Conservation (phyloP, 2,329 filamentous ascomycete species). For the Aspergillus sp. region DNA sequence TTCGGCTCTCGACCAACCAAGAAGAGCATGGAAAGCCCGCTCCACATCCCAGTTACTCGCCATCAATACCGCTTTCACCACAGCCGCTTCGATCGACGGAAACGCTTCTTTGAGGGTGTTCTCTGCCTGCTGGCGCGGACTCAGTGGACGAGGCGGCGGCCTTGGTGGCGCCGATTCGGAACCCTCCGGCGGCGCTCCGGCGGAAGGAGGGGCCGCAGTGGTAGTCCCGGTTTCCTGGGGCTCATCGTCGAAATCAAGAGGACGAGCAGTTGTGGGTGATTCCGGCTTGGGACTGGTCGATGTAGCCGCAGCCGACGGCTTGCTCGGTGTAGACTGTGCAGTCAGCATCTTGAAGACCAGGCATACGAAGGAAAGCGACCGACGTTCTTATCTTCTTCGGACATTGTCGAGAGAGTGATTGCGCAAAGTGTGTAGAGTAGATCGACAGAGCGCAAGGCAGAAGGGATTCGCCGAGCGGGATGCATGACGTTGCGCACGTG, state of each 20-base stretch:
- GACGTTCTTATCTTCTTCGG: constrained; percentile 30
- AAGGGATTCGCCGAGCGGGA: constrained; percentile 4
- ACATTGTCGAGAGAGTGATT: constrained; percentile 16
- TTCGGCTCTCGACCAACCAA: constrained; percentile 48
- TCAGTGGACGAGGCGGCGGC: constrained; percentile 77
- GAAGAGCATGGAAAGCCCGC: constrained; percentile 86
- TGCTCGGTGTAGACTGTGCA: constrained; percentile 26
- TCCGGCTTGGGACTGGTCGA: constrained; percentile 35
- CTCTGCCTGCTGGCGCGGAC: constrained; percentile 74
- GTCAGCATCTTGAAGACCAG: constrained; percentile 9
- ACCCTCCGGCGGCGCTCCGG: constrained; percentile 18
- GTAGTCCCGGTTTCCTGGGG: constrained; percentile 35
- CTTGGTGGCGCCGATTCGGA: constrained; percentile 46
- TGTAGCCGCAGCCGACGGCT: constrained; percentile 18
- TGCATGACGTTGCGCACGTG: constrained; percentile 20
- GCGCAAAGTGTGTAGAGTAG: neutral
- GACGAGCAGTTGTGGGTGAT: constrained; percentile 47
- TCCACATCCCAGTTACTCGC: constrained; percentile 84
- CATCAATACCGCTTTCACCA: constrained; percentile 78
- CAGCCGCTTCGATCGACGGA: constrained; percentile 65
- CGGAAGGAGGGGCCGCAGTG: constrained; percentile 15
- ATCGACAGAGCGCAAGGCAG: neutral
- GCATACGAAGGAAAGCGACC: constrained; percentile 8
- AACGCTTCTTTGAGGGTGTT: constrained; percentile 89
- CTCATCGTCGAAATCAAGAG: constrained; percentile 51